Percentiles rank a stretch among this genome's conserved stretches.
phyloP scores from a whole-genome alignment of 2,329 filamentous ascomycete genomes.

The Penicillium frequentans region DNA sequence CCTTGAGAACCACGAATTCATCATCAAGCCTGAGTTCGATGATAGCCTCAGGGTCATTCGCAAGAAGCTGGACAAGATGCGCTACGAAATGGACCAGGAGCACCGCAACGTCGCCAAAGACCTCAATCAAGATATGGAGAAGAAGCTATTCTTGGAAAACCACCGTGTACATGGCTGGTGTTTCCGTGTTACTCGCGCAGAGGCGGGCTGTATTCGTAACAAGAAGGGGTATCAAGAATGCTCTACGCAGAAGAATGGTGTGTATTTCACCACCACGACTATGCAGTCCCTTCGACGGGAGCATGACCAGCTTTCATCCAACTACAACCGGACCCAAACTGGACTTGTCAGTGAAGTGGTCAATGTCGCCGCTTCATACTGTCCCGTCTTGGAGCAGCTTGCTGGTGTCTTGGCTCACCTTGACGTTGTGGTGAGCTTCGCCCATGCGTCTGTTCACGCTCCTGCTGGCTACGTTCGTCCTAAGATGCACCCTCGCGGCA shows the following conservation, averaged over 20 bases:
- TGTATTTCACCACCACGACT: conserved; percentile 90
- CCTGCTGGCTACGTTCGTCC: conserved; percentile 89
- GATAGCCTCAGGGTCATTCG: conserved; percentile 83
- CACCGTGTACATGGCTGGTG: conserved; percentile 97
- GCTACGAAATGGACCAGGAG: conserved; percentile 78
- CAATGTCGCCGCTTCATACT: conserved; percentile 88
- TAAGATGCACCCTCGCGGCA: conserved; percentile 83
- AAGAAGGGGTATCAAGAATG: conserved; percentile 89
- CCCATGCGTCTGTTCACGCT: conserved; percentile 89
- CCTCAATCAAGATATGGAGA: conserved; percentile 88
- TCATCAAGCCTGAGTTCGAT: conserved; percentile 98
- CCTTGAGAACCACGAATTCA: conserved; percentile 94
- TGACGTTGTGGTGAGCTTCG: conserved; percentile 91
- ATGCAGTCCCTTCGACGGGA: conserved; percentile 81
- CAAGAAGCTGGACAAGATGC: conserved; percentile 83
- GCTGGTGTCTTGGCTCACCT: conserved; percentile 87
- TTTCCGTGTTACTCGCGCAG: conserved; percentile 85
- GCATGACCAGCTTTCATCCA: conserved; percentile 89
- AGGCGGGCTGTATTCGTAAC: conserved; percentile 90
- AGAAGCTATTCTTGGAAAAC: conserved; percentile 97
- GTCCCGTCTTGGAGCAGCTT: conserved; percentile 84
- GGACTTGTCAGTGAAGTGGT: conserved; percentile 92
- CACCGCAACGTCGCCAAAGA: conserved; percentile 75
- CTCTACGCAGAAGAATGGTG: conserved; percentile 97
- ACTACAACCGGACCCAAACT: conserved; percentile 91